phyloP scores from a whole-genome alignment of 78 protist species.

The Polysphondylium violaceum region DNA sequence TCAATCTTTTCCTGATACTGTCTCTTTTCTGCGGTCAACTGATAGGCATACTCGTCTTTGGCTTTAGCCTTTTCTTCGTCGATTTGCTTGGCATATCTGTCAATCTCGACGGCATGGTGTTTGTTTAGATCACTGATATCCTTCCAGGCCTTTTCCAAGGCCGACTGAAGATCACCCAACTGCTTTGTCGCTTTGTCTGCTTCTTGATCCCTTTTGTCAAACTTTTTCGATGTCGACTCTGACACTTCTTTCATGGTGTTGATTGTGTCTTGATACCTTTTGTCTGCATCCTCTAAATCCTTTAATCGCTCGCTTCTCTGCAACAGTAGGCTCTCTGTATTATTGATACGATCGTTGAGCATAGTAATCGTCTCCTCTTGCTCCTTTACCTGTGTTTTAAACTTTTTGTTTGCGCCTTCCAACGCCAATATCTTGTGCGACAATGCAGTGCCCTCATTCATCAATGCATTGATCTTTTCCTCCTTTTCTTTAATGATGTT shows the following conservation, averaged over 20 bases:
- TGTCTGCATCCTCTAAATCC: constrained; percentile 61
- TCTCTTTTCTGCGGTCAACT: neutral
- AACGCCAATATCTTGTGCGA: constrained; percentile 22
- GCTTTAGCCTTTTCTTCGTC: constrained; percentile 5
- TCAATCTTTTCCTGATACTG: constrained; percentile 31
- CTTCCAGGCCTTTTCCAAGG: constrained; percentile 78
- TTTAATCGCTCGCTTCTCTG: constrained; percentile 19
- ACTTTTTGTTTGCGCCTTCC: constrained; percentile 29
- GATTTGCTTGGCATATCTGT: constrained; percentile 12
- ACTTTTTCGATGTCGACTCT: constrained; percentile 33
- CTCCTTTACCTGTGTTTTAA: constrained; percentile 9
- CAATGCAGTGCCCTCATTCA: constrained; percentile 33
- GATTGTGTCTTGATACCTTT: constrained; percentile 58
- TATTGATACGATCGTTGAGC: constrained; percentile 33
- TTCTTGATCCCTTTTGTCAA: constrained; percentile 32
- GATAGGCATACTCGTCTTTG: constrained; percentile 4
- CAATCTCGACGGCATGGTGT: constrained; percentile 43
- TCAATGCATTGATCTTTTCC: constrained; percentile 16
- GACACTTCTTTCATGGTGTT: constrained; percentile 67
- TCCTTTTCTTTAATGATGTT: constrained; percentile 23
- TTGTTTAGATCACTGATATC: constrained; percentile 46
- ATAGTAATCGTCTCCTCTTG: constrained; percentile 25
- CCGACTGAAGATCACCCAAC: constrained; percentile 30
- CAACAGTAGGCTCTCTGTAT: constrained; percentile 7
- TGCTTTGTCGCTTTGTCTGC: constrained; percentile 35